phyloP scores from a whole-genome alignment of 768 basidiomycete species.

The Leccinellum rugosiceps region DNA sequence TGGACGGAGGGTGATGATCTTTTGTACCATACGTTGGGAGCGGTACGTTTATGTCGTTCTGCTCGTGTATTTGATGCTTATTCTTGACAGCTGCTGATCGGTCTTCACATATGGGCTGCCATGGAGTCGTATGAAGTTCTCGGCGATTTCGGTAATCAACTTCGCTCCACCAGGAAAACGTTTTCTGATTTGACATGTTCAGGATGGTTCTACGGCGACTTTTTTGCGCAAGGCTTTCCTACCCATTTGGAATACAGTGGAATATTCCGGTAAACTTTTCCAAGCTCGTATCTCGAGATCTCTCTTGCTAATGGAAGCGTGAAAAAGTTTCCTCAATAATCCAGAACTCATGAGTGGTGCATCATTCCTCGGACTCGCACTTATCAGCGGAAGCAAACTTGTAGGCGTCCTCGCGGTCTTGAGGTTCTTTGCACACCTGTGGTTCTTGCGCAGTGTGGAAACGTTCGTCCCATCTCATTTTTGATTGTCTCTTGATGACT shows the following conservation, averaged over 20 bases:
- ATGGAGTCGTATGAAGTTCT: constrained; percentile 89
- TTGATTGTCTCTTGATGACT: neutral
- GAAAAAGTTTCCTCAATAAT: constrained; percentile 81
- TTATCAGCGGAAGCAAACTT: constrained; percentile 92
- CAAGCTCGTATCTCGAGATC: neutral
- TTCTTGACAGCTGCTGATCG: constrained; percentile 66
- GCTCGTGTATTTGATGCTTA: constrained; percentile 2
- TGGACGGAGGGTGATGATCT: constrained; percentile 90
- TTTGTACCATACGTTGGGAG: constrained; percentile 83
- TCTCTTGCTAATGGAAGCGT: neutral
- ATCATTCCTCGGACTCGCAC: constrained; percentile 88
- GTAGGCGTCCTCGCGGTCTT: constrained; percentile 82
- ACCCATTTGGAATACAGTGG: constrained; percentile 91
- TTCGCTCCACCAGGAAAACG: neutral
- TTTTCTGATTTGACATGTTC: constrained; percentile 1
- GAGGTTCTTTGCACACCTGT: constrained; percentile 87
- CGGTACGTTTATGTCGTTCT: constrained; percentile 47
- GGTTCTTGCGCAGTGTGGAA: constrained; percentile 92
- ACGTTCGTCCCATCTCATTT: constrained; percentile 54
- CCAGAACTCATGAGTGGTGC: constrained; percentile 96
- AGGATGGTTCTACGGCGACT: constrained; percentile 99
- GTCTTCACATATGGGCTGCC: constrained; percentile 88
- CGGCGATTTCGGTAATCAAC: constrained; percentile 76
- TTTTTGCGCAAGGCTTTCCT: constrained; percentile 94
- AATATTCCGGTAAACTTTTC: constrained; percentile 74